These are phyloP conservation scores for Mallotus japonicus DNA, from an alignment of 441 rosid species.

Conservation along the genomic window DNA sequence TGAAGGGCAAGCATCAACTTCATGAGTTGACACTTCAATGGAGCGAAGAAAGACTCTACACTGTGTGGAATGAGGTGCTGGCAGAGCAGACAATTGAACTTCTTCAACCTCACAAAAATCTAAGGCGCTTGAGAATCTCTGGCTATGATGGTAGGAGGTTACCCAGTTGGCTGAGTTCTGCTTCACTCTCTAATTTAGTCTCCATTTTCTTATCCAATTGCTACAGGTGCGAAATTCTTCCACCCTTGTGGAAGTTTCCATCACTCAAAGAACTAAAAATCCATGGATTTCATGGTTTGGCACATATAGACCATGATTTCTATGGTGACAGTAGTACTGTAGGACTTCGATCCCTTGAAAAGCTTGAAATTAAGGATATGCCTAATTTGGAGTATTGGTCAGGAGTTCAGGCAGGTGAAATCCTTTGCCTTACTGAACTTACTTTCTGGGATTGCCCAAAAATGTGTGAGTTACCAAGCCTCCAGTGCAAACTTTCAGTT, in stretches of 20 bases:
- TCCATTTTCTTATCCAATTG: constrained; percentile 15
- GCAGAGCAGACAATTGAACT: constrained; percentile 8
- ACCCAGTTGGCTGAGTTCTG: constrained; percentile 20
- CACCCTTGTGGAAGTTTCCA: constrained; percentile 25
- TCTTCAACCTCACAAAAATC: constrained; percentile 18
- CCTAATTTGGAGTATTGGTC: neutral
- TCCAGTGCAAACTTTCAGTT: neutral
- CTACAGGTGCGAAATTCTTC: constrained; percentile 17
- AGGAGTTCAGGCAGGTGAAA: neutral
- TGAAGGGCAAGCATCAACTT: constrained; percentile 5
- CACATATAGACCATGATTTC: constrained; percentile 14
- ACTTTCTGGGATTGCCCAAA: constrained; percentile 1
- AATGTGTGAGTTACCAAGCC: neutral
- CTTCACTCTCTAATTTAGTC: constrained; percentile 13
- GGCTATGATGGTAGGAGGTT: constrained; percentile 13
- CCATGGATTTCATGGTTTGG: constrained; percentile 22
- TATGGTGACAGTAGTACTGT: neutral
- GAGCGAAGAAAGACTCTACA: neutral
- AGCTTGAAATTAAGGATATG: neutral
- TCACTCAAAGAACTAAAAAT: constrained; percentile 15
- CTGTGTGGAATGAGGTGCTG: neutral
- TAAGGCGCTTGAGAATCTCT: constrained; percentile 16
- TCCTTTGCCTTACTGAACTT: neutral
- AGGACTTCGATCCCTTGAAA: neutral
- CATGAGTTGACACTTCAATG: neutral